Evolutionary conservation across 2,329 filamentous ascomycete genomes (phyloP).

Genomic region (Malbranchea zuffiana): DNA sequence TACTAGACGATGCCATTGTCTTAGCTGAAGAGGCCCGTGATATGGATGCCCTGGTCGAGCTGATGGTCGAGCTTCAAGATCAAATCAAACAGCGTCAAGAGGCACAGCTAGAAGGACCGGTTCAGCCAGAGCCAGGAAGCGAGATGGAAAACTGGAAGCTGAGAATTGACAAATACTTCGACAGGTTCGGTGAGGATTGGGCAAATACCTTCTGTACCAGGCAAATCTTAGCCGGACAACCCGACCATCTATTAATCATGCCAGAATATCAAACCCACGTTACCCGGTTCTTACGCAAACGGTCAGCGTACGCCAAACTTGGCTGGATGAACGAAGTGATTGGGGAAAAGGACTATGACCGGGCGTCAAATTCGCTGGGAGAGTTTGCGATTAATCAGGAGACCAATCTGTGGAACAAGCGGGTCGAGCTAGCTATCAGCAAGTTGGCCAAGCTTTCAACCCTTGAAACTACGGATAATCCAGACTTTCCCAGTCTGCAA

Average conservation of each 20-base stretch:
- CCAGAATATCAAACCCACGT: slow-evolving; percentile 61
- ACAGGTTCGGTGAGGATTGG: slow-evolving; percentile 42
- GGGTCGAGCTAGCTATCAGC: slow-evolving; percentile 78
- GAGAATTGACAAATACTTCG: slow-evolving; percentile 38
- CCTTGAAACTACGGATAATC: slow-evolving; percentile 25
- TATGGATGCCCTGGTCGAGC: slow-evolving; percentile 50
- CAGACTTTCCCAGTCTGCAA: slow-evolving; percentile 31
- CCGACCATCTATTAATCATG: slow-evolving; percentile 57
- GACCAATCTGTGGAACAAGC: slow-evolving; percentile 79
- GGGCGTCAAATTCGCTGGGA: slow-evolving; percentile 61
- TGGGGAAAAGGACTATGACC: slow-evolving; percentile 61
- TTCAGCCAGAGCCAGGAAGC: slow-evolving; percentile 13
- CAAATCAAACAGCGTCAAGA: slow-evolving; percentile 22
- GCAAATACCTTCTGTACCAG: slow-evolving; percentile 66
- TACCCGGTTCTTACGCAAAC: slow-evolving; percentile 65
- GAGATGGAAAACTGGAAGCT: slow-evolving; percentile 25
- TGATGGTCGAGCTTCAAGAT: slow-evolving; percentile 34
- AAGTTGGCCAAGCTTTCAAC: slow-evolving; percentile 69
- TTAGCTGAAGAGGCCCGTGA: slow-evolving; percentile 54
- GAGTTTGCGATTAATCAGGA: slow-evolving; percentile 61
- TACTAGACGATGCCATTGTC: slow-evolving; percentile 47
- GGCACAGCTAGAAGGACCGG: slow-evolving; percentile 12
- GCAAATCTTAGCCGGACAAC: slow-evolving; percentile 56
- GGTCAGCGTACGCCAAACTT: slow-evolving; percentile 62
- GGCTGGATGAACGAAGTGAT: slow-evolving; percentile 92